Evolutionary conservation across 495 filamentous ascomycete genomes (phyloP), one percentile per base, ranked within the genome.

Genomic region (Tuber melanosporum): DNA sequence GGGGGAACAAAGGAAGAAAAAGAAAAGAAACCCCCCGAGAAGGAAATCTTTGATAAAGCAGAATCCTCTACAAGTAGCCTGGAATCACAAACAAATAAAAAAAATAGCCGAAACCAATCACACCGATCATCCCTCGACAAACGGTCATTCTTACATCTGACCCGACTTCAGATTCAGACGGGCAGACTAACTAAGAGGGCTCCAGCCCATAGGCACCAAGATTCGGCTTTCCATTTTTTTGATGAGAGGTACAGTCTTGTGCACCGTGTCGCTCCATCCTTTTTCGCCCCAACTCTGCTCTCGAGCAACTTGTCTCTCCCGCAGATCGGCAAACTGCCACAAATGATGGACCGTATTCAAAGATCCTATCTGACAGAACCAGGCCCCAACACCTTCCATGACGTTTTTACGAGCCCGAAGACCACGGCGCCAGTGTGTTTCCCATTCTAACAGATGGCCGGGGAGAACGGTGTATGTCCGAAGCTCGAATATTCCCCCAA

Each of bases 311-410:
- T 96, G 95, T 75, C 95, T 88, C 85, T 98, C 95, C 85, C 98
- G 93, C 76, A 99, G 84, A 85, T 98, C 91, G 70, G 95, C 95
- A 87, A 98, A 99, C 83, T 99, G 95, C 95, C 95, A 99, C 42
- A 99, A 88, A 83, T 98, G 95, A 85, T 99, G 96, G 36, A 99
- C 95, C 0, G 93, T 97, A 86, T 99, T 99, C 70, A 99, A 87
- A 71, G 97, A 95, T 71, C 95, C 95, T 79, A 99, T 94, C 87
- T 99, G 95, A 45, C 97, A 94, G 78, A 99, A 99, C 95, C 95
- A 99, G 1, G 95, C 95, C 17, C 95, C 95, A 1, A 99, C 96
- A 20, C 95, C 95, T 83, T 98, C 95, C 96, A 98, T 98, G 36
- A 98, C 95, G 82, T 98, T 93, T 41, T 92, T 89, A 39, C 95